These are phyloP conservation scores for Penicillium egyptiacum DNA, from an alignment of 495 filamentous ascomycete genomes.

Conservation along the genomic window DNA sequence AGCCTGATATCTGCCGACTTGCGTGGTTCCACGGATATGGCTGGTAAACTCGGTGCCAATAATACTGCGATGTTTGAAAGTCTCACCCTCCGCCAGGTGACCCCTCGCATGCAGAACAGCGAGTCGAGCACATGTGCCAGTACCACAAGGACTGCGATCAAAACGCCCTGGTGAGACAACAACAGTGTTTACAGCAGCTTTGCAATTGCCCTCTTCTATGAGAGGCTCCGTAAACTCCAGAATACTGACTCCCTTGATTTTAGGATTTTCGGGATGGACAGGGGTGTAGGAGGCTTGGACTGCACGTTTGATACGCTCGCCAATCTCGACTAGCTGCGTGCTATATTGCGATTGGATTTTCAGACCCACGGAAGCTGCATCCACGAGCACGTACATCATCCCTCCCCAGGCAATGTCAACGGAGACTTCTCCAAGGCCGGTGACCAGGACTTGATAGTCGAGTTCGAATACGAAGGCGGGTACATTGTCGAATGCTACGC, in stretches of 20 bases:
- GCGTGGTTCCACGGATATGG: conserved; percentile 30
- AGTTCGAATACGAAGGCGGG: conserved; percentile 37
- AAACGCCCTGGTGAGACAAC: conserved; percentile 40
- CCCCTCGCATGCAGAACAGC: conserved; percentile 35
- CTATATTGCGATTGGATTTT: conserved; percentile 22
- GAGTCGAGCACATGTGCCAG: conserved; percentile 37
- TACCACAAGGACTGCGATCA: conserved; percentile 41
- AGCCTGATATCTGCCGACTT: conserved; percentile 29
- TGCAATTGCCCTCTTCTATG: conserved; percentile 17
- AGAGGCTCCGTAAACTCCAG: conserved; percentile 30
- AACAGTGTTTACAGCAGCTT: conserved; percentile 30
- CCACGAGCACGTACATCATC: conserved; percentile 40
- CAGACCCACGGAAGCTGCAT: conserved; percentile 29
- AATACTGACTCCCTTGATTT: conserved; percentile 31
- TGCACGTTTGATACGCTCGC: conserved; percentile 36
- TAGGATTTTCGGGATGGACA: conserved; percentile 35
- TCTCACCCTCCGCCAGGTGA: conserved; percentile 27
- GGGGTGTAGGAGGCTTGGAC: conserved; percentile 26
- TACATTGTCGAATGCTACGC: conserved; percentile 38
- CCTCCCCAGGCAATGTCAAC: conserved; percentile 41
- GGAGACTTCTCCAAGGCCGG: conserved; percentile 26
- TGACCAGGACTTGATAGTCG: conserved; percentile 32
- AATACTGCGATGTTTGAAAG: conserved; percentile 33
- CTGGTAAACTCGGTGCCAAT: conserved; percentile 32
- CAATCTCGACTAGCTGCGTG: conserved; percentile 26